Evolutionary conservation across 2,329 filamentous ascomycete species (phyloP).

Genomic region (Diaporthe aspalathi): DNA sequence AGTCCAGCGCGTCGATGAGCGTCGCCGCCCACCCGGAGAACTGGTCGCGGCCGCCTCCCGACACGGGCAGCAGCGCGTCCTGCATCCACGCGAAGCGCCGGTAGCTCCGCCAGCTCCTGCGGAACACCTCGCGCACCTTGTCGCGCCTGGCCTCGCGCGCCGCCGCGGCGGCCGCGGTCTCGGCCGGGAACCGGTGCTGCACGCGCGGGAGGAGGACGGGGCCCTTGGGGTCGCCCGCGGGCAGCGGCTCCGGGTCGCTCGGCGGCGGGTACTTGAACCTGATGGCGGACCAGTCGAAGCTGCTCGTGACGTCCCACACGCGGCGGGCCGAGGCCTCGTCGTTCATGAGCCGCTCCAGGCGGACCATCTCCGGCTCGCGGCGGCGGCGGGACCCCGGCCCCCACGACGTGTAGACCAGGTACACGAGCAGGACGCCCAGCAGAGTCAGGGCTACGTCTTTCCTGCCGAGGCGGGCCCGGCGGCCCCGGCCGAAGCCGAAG

Average conservation of each 20-base stretch:
- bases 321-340: conserved; percentile 34
- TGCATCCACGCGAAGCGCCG: conserved; percentile 59
- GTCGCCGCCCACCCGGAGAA: conserved; percentile 65
- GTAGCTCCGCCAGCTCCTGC: conserved; percentile 57
- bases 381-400: neutral
- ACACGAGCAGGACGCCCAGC: conserved; percentile 31
- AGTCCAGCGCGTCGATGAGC: conserved; percentile 64
- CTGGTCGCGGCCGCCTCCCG: conserved; percentile 54
- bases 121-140: conserved; percentile 51
- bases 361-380: conserved; percentile 23
- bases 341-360: conserved; percentile 50
- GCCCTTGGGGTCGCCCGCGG: conserved; percentile 33
- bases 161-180: conserved; percentile 41
- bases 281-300: conserved; percentile 53
- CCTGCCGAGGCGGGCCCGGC: conserved; percentile 18
- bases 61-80: conserved; percentile 60
- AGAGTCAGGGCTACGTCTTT: conserved; percentile 26
- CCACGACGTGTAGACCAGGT: conserved; percentile 25
- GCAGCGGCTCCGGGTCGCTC: conserved; percentile 42
- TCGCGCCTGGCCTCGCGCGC: conserved; percentile 48
- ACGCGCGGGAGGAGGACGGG: conserved; percentile 48
- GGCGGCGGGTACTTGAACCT: conserved; percentile 44
- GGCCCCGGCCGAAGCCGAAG: conserved; percentile 18
- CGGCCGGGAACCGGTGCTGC: conserved; percentile 49
- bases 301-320: conserved; percentile 42